phyloP scores from a whole-genome alignment of 192 early-diverging fungal species.

The Backusella sp. region DNA sequence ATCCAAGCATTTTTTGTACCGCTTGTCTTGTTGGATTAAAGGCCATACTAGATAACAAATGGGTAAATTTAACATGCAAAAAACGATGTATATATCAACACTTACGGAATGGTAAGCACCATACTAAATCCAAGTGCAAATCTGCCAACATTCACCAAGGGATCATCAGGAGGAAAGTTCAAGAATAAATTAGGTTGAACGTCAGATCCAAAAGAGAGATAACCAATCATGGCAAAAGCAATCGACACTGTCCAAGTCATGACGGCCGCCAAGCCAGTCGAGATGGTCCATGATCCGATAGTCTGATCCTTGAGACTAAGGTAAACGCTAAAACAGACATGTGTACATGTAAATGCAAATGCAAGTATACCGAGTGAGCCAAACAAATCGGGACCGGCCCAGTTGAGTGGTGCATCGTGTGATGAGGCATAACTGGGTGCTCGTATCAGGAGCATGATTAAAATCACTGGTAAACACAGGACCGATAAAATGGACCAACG shows the following conservation, averaged over 20 bases:
- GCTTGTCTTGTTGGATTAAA: conserved; percentile 51
- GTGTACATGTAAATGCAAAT: conserved; percentile 65
- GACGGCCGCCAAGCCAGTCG: conserved; percentile 48
- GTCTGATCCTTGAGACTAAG: conserved; percentile 50
- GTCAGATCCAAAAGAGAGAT: conserved; percentile 57
- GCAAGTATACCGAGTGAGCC: conserved; percentile 67
- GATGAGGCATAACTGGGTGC: conserved; percentile 53
- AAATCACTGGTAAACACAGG: conserved; percentile 58
- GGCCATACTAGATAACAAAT: conserved; percentile 23
- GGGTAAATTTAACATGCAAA: neutral
- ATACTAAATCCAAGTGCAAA: conserved; percentile 61
- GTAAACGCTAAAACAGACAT: conserved; percentile 62
- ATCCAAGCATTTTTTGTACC: conserved; percentile 48
- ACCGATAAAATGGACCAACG: conserved; percentile 59
- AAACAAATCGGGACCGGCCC: conserved; percentile 58
- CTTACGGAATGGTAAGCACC: conserved; percentile 58
- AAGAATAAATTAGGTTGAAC: conserved; percentile 67
- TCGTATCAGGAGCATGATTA: conserved; percentile 56
- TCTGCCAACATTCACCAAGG: conserved; percentile 57
- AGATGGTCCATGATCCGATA: conserved; percentile 44
- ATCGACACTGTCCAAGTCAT: conserved; percentile 54
- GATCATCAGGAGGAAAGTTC: conserved; percentile 60
- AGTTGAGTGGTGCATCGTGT: conserved; percentile 49
- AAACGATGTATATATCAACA: neutral
- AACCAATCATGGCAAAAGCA: conserved; percentile 63